Percentiles rank a stretch among this genome's conserved stretches.
These are phyloP conservation scores for Aureobasidium musti DNA, from an alignment of 2,329 filamentous ascomycete genomes.

Conservation along the genomic window DNA sequence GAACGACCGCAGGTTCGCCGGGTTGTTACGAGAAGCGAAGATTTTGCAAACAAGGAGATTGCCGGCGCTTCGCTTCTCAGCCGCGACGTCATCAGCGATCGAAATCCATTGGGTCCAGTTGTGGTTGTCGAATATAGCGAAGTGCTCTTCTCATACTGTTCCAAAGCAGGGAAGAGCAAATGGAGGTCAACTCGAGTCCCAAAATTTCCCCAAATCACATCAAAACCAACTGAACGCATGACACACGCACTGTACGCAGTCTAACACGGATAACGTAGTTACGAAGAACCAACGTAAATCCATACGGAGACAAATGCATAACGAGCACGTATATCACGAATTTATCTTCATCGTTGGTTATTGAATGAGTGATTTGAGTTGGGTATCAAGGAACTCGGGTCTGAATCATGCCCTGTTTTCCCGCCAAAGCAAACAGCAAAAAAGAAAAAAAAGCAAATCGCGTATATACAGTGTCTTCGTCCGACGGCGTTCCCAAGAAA, in stretches of 20 bases:
- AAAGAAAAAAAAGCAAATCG: constrained; percentile 13
- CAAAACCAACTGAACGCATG: constrained; percentile 21
- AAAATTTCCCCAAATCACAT: constrained; percentile 15
- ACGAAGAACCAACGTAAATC: constrained; percentile 17
- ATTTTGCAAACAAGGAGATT: neutral
- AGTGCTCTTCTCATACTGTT: neutral
- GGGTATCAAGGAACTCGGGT: constrained; percentile 24
- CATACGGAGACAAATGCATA: constrained; percentile 12
- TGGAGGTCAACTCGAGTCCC: neutral
- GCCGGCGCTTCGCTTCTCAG: constrained; percentile 1
- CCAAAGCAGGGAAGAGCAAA: neutral
- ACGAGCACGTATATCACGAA: constrained; percentile 11
- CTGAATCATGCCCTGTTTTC: constrained; percentile 10
- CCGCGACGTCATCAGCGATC: neutral
- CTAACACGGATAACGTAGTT: constrained; percentile 24
- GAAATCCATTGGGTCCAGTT: neutral
- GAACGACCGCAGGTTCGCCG: neutral
- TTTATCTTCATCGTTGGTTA: constrained; percentile 10
- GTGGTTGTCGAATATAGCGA: neutral
- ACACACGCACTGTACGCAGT: constrained; percentile 24
- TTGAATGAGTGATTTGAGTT: constrained; percentile 25
- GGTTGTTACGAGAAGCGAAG: constrained; percentile 4
- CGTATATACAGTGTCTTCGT: constrained; percentile 26
- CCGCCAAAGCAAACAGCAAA: constrained; percentile 19
- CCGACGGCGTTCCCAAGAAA: constrained; percentile 3